phyloP scores from a whole-genome alignment of 2,329 filamentous ascomycete genomes.

The Penicillium sp. region DNA sequence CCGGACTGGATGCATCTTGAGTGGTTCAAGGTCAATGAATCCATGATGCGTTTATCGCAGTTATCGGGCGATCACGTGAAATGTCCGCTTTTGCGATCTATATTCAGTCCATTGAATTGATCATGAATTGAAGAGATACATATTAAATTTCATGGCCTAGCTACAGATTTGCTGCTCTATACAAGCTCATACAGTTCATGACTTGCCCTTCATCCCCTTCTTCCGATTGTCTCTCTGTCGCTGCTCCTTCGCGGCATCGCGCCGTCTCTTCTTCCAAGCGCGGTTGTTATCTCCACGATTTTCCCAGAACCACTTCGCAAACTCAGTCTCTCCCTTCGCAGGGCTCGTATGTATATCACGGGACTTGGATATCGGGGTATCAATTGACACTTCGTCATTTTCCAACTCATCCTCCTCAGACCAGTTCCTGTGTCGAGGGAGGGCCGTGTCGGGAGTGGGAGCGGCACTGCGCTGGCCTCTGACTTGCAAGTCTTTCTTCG shows the following conservation, averaged over 20 bases:
- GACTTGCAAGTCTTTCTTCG: constrained; percentile 67
- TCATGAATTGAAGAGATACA: too few species aligned
- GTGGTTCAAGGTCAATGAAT: constrained; percentile 2
- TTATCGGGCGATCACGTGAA: constrained; percentile 11
- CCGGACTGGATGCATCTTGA: constrained; percentile 21
- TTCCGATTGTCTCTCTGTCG: constrained; percentile 55
- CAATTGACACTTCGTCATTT: constrained; percentile 22
- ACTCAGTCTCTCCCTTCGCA: constrained; percentile 48
- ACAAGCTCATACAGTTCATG: constrained; percentile 9
- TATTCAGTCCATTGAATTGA: too few species aligned
- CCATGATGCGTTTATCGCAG: constrained; percentile 12
- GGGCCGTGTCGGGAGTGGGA: constrained; percentile 88
- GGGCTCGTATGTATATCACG: constrained; percentile 5
- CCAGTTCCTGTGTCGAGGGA: constrained; percentile 47
- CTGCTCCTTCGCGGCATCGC: constrained; percentile 56
- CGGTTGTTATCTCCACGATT: constrained; percentile 48
- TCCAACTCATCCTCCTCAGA: constrained; percentile 20
- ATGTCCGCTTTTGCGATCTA: background rate
- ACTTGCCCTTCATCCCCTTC: constrained; percentile 41
- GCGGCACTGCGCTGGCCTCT: constrained; percentile 70
- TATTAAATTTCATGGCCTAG: background rate
- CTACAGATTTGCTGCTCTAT: background rate
- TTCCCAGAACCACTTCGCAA: constrained; percentile 57
- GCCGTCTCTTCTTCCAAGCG: constrained; percentile 50
- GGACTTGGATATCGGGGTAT: constrained; percentile 24